These are phyloP conservation scores for Gossypium sturtianum DNA, from an alignment of 345 rosid species.

Conservation along the genomic window DNA sequence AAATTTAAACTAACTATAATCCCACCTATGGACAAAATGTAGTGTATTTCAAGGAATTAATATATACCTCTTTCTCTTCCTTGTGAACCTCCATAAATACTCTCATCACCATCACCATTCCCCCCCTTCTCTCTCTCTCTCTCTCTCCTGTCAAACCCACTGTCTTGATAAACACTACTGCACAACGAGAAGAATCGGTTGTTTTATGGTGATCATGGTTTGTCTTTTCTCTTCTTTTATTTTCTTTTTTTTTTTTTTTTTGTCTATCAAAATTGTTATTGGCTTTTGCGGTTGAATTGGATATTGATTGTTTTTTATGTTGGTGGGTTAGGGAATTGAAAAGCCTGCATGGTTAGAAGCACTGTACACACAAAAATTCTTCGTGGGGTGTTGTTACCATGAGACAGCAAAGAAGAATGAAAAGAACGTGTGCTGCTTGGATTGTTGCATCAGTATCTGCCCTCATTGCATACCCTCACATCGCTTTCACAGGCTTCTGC, in stretches of 20 bases:
- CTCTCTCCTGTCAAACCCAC: not conserved
- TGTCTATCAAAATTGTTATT: not conserved
- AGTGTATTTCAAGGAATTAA: constrained; percentile 45
- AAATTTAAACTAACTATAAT: not conserved
- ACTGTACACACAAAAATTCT: constrained; percentile 72
- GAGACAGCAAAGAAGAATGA: constrained; percentile 87
- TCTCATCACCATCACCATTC: constrained; percentile 30
- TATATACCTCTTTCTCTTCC: constrained; percentile 31
- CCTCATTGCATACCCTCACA: constrained; percentile 91
- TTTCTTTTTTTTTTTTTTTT: not conserved
- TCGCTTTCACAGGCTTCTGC: constrained; percentile 84
- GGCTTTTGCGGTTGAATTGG: not conserved
- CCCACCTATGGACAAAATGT: constrained; percentile 23
- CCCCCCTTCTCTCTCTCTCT: not conserved
- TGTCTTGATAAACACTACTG: constrained; percentile 19
- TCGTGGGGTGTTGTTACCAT: constrained; percentile 66
- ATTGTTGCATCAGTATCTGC: constrained; percentile 86
- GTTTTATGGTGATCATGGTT: constrained; percentile 47
- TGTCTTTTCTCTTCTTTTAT: not conserved
- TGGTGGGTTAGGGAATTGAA: constrained; percentile 50
- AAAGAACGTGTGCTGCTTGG: constrained; percentile 84
- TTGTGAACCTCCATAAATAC: constrained; percentile 66
- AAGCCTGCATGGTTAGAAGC: constrained; percentile 96
- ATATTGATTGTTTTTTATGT: not conserved
- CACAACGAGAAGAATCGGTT: constrained; percentile 1